Percentiles rank a stretch among this genome's conserved stretches.
These are phyloP conservation scores for Rhododendron kiyosumense DNA, from an alignment of 148 eudicot genomes.

Conservation along the genomic window DNA sequence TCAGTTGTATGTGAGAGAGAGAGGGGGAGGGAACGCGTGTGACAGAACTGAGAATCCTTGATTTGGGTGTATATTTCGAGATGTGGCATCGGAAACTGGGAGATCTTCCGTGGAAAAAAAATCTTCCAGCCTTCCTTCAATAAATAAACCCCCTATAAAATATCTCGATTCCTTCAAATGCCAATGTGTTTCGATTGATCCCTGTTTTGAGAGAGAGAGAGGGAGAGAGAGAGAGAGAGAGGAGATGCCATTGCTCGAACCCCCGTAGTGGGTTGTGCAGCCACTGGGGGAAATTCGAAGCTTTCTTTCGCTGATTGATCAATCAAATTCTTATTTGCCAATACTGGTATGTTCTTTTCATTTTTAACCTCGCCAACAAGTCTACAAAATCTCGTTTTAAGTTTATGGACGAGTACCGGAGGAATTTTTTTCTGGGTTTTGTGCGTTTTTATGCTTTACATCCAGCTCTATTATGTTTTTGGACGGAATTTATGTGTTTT, in stretches of 20 bases:
- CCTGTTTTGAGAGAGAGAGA: neutral
- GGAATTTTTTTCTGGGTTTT: neutral
- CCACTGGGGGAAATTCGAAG: neutral
- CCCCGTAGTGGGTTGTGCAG: neutral
- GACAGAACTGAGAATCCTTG: neutral
- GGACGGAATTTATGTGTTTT: neutral
- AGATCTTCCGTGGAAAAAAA: neutral
- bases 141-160: neutral
- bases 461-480: neutral
- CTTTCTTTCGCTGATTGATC: neutral
- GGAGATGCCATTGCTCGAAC: neutral
- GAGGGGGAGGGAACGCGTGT: neutral
- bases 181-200: neutral
- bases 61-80: neutral
- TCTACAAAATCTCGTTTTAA: neutral
- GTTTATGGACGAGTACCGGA: neutral
- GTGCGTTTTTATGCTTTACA: neutral
- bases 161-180: neutral
- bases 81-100: neutral
- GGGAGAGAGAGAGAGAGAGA: neutral
- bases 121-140: neutral
- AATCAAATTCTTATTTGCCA: neutral
- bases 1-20: neutral
- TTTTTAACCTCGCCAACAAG: neutral
- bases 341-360: neutral